These are phyloP conservation scores for Chrysopogon serrulatus DNA, from an alignment of 176 grass and related monocot species.

Conservation along the genomic window DNA sequence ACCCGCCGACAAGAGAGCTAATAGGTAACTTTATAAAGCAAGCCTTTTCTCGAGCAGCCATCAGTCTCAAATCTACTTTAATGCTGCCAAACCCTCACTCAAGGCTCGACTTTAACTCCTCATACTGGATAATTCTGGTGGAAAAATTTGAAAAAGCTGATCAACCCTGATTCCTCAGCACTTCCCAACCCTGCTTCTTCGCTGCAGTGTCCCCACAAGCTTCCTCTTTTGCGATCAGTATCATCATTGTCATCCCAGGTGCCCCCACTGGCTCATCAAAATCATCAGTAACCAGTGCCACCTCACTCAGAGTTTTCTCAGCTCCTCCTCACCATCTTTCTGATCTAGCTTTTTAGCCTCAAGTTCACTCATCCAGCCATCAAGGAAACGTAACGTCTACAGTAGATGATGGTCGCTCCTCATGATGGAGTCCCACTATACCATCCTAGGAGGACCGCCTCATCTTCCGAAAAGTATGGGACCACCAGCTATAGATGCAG, in stretches of 20 bases:
- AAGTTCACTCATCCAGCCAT: constrained; percentile 72
- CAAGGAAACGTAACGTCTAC: constrained; percentile 71
- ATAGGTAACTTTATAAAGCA: constrained; percentile 92
- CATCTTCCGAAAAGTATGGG: constrained; percentile 98
- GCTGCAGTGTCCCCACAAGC: constrained; percentile 70
- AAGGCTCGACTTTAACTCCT: constrained; percentile 62
- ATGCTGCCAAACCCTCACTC: constrained; percentile 58
- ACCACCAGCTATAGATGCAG: constrained; percentile 70
- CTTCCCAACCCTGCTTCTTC: constrained; percentile 93
- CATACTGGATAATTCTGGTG: constrained; percentile 81
- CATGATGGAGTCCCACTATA: constrained; percentile 79
- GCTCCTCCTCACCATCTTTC: constrained; percentile 39
- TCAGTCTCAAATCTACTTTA: constrained; percentile 74
- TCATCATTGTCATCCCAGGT: constrained; percentile 89
- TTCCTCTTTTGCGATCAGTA: constrained; percentile 53
- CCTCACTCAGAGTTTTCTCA: constrained; percentile 34
- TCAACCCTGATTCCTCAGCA: constrained; percentile 87
- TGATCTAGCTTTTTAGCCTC: constrained; percentile 56
- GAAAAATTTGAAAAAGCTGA: constrained; percentile 86
- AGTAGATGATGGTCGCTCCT: constrained; percentile 69
- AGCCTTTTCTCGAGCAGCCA: constrained; percentile 64
- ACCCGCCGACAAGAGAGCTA: constrained; percentile 59
- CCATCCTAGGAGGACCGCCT: constrained; percentile 83
- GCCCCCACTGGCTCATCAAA: constrained; percentile 95
- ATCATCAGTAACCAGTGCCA: constrained; percentile 57